These are phyloP conservation scores for Leishmania gerbilli DNA, from an alignment of 208 protist species.

Conservation along the genomic window DNA sequence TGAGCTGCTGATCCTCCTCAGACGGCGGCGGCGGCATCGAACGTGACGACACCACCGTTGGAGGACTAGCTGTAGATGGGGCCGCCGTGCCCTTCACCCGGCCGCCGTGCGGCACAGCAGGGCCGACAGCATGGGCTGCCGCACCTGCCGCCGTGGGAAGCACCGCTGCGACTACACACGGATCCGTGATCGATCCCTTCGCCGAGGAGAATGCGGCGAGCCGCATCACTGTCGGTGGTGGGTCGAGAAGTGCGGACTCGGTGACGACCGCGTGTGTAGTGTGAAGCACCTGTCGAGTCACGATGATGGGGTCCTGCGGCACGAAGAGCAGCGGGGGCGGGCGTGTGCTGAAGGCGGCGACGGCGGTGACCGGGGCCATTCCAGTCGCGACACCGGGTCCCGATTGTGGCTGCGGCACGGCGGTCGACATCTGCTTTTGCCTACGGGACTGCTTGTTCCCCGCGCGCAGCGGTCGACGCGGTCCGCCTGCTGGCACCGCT, in stretches of 20 bases:
- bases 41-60: not conserved
- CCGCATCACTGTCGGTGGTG: not conserved
- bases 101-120: not conserved
- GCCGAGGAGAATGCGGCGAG: not conserved
- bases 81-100: not conserved
- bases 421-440: not conserved
- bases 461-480: not conserved
- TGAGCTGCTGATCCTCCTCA: constrained; percentile 17
- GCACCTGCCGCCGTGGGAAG: not conserved
- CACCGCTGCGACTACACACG: not conserved
- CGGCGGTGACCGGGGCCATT: not conserved
- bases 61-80: not conserved
- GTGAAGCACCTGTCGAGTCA: not conserved
- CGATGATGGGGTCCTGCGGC: not conserved
- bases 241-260: not conserved
- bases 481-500: not conserved
- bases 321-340: not conserved
- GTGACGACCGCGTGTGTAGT: not conserved
- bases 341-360: not conserved
- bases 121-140: not conserved
- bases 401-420: not conserved
- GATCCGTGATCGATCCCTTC: not conserved
- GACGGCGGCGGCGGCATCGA: not conserved
- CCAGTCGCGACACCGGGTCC: not conserved
- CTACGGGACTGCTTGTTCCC: not conserved